Conservation (phyloP, 345 rosid species). For the Lumnitzera racemosa region DNA sequence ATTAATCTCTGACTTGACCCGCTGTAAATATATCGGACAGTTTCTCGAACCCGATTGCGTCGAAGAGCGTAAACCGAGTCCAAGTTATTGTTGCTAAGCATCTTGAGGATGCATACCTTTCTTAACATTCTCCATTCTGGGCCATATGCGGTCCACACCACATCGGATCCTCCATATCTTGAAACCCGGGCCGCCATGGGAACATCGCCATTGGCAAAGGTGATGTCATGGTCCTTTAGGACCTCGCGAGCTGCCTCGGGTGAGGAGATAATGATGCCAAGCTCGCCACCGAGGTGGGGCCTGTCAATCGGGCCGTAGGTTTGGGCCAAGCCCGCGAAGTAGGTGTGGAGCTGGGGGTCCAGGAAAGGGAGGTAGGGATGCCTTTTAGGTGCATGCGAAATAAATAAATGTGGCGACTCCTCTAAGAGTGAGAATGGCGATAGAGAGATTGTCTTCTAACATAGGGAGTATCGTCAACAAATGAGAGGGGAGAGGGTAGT, state of each 20-base stretch:
- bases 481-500: too few relatives aligned
- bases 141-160: conserved; percentile 40
- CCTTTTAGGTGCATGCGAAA: background rate
- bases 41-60: conserved; percentile 31
- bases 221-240: conserved; percentile 36
- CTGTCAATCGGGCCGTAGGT: conserved; percentile 34
- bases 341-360: conserved; percentile 33
- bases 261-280: conserved; percentile 28
- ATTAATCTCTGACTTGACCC: conserved; percentile 29
- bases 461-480: too few relatives aligned
- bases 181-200: conserved; percentile 15
- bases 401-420: too few relatives aligned
- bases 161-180: conserved; percentile 33
- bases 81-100: conserved; percentile 43
- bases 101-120: conserved; percentile 30
- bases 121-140: conserved; percentile 52
- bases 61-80: conserved; percentile 43
- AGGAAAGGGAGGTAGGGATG: conserved; percentile 28
- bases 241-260: conserved; percentile 29
- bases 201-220: conserved; percentile 39
- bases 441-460: too few relatives aligned
- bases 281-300: conserved; percentile 30
- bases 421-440: too few relatives aligned
- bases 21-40: conserved; percentile 14
- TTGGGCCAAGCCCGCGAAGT: conserved; percentile 23